Evolutionary conservation across 2,329 filamentous ascomycete species (phyloP), one percentile per base, ranked within the genome.

Genomic region (Hymenoscyphus linearis): DNA sequence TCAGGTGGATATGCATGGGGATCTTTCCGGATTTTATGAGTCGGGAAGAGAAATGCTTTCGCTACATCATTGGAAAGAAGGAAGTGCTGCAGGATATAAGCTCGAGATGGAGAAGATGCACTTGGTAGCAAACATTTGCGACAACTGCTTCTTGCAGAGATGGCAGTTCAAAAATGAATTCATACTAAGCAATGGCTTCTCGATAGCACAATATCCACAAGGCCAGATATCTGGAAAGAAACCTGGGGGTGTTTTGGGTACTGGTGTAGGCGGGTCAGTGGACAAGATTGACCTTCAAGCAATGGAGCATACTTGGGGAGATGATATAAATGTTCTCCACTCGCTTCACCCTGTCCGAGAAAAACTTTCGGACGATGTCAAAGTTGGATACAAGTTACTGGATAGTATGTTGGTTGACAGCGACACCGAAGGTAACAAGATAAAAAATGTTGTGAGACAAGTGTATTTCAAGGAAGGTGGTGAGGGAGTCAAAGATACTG

Each of bases 381-480:
- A 85, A 59, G 82, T 83, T 60, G 81, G 84, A 47, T 84, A 85
- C 79, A 83, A 81, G 0, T 80, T 83, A 7, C 81, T 82, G 2
- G 82, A 63, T 76, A 78, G 56, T 76, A 60, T 68, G 36, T 26
- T 65, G 7, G 65, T 79, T 5, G 74, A 76, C 13, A 81, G 78
- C n/a, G 57, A 62, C 55, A 44, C 53, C 5, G 62, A 56, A 14
- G 18, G 44, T 26, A 31, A 34, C 12, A 58, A 53, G 18, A 52
- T 55, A n/a, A 57, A 58, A 18, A 60, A 62, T 44, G 62, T 58
- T 6, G 66, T 72, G 2, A 60, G 66, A 54, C 69, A 72, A 37
- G 58, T 72, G 22, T 71, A 70, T 58, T 63, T 69, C 27, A 64
- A 56, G 13, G 61, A 64, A 40, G 66, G 60, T 14, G 47, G 44